Conservation (phyloP, 169 alveolate genomes). For the Cryptosporidium baileyi region DNA sequence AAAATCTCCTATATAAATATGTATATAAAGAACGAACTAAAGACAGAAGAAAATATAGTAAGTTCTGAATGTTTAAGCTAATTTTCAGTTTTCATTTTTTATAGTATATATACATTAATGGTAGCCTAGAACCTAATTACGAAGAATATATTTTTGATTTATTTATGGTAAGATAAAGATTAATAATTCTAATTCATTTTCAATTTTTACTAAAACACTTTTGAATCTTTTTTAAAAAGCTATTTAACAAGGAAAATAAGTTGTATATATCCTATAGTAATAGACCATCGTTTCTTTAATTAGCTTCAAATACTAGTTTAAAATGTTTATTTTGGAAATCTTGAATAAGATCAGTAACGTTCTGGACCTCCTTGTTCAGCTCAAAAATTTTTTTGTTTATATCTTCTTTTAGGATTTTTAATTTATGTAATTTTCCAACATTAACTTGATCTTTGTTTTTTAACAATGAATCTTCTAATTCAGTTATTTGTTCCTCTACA, state of each 20-base stretch:
- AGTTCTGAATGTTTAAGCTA: not conserved
- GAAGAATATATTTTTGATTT: conserved; percentile 43
- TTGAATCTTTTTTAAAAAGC: not conserved
- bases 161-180: conserved; percentile 14
- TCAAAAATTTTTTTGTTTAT: not conserved
- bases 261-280: conserved; percentile 12
- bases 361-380: not conserved
- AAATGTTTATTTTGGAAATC: conserved; percentile 30
- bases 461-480: not conserved
- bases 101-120: conserved; percentile 26
- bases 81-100: not conserved
- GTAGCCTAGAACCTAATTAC: conserved; percentile 17
- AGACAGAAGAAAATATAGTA: conserved; percentile 12
- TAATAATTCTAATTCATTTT: not conserved
- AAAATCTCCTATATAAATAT: not conserved
- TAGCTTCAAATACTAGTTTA: not conserved
- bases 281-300: conserved; percentile 10
- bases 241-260: not conserved
- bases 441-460: not conserved
- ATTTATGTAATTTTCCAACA: not conserved
- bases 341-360: not conserved
- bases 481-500: not conserved
- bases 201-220: not conserved
- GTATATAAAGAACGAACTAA: not conserved
- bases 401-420: not conserved